Evolutionary conservation across 1,139 yeast genomes (phyloP), one percentile per base, ranked within the genome.

Genomic region (Blastobotrys niveus): DNA sequence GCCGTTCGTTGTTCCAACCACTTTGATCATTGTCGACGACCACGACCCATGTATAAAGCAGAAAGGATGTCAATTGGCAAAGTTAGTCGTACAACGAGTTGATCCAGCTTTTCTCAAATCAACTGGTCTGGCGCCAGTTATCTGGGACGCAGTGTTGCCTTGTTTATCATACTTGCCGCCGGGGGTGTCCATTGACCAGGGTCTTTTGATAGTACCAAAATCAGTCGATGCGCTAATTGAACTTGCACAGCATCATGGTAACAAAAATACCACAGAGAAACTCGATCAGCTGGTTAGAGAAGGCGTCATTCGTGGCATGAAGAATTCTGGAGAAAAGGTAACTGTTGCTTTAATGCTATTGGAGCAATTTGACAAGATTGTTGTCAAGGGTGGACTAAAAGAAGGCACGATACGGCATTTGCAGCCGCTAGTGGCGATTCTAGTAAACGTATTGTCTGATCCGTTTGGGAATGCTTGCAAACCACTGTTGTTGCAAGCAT

Each of bases 21-120:
- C 65, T 9, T 54, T 79, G 20, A 76, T 76, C 48, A 58, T 76
- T 9, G 57, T 77, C 18, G 82, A 79, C 53, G 76, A 75, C 48
- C 70, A 71, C 42, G 76, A 74, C 20, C 67, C 74, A 0, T 50
- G 52, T 6, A 61, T 70, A 43, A 77, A 78, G 50, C 54, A 63
- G 0, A 69, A 68, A 45, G 79, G 78, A 10, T 69, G 73, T 43
- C 53, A 56, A 18, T 52, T 76, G 2, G 55, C 71, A 3, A 48
- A 46, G 2, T 27, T 53, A 7, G 48, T 73, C 2, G 49, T 67
- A 4, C 47, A 53, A 1, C 33, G 34, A 10, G 52, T 62, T 29
- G 61, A 57, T 27, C 45, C 52, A 1, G 48, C 52, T n/a, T 59
- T 56, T 35, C 48, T 72, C 9, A 42, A 48, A 2, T 56, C 60